Evolutionary conservation across 768 basidiomycete genomes (phyloP), one percentile per base, ranked within the genome.

Genomic region (Termitomyces titanicus): DNA sequence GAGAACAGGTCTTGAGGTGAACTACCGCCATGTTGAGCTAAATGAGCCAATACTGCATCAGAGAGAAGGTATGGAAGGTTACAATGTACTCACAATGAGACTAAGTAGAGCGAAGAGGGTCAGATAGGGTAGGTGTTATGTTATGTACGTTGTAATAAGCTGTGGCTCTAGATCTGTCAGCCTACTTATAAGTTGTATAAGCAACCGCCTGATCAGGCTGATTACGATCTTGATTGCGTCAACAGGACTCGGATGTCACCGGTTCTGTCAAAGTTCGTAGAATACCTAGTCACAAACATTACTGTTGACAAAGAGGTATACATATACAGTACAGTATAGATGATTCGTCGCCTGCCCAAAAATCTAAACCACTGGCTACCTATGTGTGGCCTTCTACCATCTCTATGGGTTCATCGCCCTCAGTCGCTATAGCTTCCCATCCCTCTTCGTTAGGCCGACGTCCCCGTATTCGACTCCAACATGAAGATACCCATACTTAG

Each of bases 371-470:
- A 18, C 24, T 47, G 20, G 57, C 64, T 57, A 64, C 51, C 64
- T 46, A 58, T 61, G 58, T 53, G 39, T 61, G 63, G 47, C 69
- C 61, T 65, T 82, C 77, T 24, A 71, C 62, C 79, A 89, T 88
- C 74, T 92, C 91, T 42, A 90, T 74, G 13, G 70, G 74, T 58
- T 88, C 87, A 57, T 89, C 88, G 24, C 75, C 79, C 27, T 85
- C 83, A 25, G 86, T 90, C 38, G 89, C 84, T 40, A 92, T 84
- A 24, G 86, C 85, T 72, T 87, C 78, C 90, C 89, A 89, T 18
- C 89, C 90, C 22, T 81, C 79, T 17, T 79, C 82, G 22, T 76
- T 70, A 49, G 74, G 70, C 13, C 80, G 78, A 43, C 78, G 76
- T 24, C 85, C 81, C 37, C 76, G 74, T 52, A 86, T 64, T 58